These are phyloP conservation scores for Articulospora tetracladia DNA, from an alignment of 495 filamentous ascomycete species.

Conservation along the genomic window DNA sequence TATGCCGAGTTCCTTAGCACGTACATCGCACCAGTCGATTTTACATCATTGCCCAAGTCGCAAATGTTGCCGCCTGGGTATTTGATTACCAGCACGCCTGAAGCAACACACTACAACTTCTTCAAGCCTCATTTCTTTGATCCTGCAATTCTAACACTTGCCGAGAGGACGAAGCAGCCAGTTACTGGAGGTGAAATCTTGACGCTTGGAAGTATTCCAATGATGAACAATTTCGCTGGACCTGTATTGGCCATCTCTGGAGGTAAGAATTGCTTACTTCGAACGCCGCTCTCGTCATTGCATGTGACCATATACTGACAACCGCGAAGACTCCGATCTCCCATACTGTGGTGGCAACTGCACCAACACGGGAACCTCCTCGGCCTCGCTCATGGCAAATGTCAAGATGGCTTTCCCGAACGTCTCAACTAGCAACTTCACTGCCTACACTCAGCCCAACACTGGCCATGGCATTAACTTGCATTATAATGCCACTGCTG, in stretches of 20 bases:
- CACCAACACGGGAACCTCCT: constrained; percentile 29
- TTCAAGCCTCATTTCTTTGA: constrained; percentile 46
- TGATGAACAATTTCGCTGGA: constrained; percentile 19
- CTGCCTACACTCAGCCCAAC: constrained; percentile 43
- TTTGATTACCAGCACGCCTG: constrained; percentile 10
- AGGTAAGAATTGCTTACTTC: constrained; percentile 6
- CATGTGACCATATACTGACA: background rate
- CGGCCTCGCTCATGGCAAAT: constrained; percentile 37
- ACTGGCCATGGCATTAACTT: constrained; percentile 50
- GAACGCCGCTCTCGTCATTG: background rate
- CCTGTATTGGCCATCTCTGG: constrained; percentile 33
- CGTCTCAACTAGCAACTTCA: constrained; percentile 32
- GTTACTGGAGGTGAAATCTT: constrained; percentile 47
- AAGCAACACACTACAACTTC: constrained; percentile 35
- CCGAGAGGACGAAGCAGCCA: constrained; percentile 44
- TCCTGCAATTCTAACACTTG: constrained; percentile 32
- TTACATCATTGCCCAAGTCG: background rate
- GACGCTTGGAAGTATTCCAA: constrained; percentile 32
- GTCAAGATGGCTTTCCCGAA: constrained; percentile 37
- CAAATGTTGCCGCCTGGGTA: constrained; percentile 23
- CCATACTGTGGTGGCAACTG: constrained; percentile 54
- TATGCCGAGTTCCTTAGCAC: constrained; percentile 12
- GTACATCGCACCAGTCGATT: constrained; percentile 18
- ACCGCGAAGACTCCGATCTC: constrained; percentile 37
- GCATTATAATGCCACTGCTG: constrained; percentile 45